Percentiles rank a stretch among this genome's conserved stretches.
Evolutionary conservation across 805 yeast genomes (phyloP).

Genomic region (Saccharomyces kudriavzevii): DNA sequence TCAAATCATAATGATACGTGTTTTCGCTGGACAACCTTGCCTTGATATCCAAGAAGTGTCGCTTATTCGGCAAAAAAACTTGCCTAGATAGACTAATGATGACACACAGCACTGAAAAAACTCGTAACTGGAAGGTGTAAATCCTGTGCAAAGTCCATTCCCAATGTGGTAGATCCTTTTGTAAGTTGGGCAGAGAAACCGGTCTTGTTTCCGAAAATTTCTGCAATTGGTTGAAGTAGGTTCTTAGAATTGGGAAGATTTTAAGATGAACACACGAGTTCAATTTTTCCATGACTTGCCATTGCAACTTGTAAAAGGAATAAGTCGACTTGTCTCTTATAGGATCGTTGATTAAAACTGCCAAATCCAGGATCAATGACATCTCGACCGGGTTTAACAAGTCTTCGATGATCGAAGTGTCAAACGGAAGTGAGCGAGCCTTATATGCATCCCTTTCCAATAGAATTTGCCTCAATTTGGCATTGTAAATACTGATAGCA

Average conservation of each 20-base stretch:
- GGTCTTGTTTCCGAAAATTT: slow-evolving; percentile 17
- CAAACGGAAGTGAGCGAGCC: slow-evolving; percentile 21
- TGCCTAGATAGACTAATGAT: slow-evolving; percentile 19
- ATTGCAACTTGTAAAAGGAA: slow-evolving; percentile 23
- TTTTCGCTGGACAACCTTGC: slow-evolving; percentile 19
- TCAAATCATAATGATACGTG: slow-evolving; percentile 19
- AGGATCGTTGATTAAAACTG: slow-evolving; percentile 29
- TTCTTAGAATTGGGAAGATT: slow-evolving; percentile 16
- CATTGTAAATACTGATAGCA: slow-evolving; percentile 24
- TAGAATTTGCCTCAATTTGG: slow-evolving; percentile 24
- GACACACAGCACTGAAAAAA: slow-evolving; percentile 12
- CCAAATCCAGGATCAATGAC: slow-evolving; percentile 21
- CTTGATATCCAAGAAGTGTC: slow-evolving; percentile 10
- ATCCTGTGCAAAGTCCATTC: slow-evolving; percentile 40
- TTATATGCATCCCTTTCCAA: slow-evolving; percentile 29
- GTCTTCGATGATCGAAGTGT: slow-evolving; percentile 26
- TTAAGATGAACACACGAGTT: slow-evolving; percentile 19
- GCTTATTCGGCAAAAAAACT: slow-evolving; percentile 21
- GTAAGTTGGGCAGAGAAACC: slow-evolving; percentile 11
- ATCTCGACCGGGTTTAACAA: slow-evolving; percentile 29
- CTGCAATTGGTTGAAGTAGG: slow-evolving; percentile 22
- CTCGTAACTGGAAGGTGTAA: slow-evolving; percentile 29
- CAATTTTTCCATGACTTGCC: slow-evolving; percentile 25
- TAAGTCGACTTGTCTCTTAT: slow-evolving; percentile 19
- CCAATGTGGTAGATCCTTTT: slow-evolving; percentile 31